Base-by-base conservation (phyloP, 2,329 filamentous ascomycete species). In the Colletotrichum sp. region DNA sequence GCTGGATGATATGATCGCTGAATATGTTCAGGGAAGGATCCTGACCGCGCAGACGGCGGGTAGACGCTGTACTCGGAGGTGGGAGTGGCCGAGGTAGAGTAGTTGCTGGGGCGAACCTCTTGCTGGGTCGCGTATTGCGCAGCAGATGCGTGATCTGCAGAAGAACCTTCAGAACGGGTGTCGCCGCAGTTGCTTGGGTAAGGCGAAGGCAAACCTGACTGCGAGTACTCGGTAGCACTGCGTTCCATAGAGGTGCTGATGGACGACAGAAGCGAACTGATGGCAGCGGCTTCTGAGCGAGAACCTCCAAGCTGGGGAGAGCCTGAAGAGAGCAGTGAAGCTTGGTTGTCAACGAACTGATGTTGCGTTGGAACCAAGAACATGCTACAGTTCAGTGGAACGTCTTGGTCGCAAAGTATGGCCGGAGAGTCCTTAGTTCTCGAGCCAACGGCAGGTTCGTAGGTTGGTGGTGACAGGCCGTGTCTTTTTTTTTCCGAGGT, bases 111-210 rank as follows among this genome's bases (percentile, higher is more conserved):
- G 85, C 95, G 92, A 83, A 93, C 92, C 88, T 98, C 96, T 88
- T 94, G 93, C 84, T 95, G 94, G 83, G 93, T 92, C 81, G 94
- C 90, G 88, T 98, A 98, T 87, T 96, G 94, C 88, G 94, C 95
- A 94, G 95, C 94, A 95, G 96, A 95, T 88, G 94, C 91, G 91
- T 95, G 95, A 94, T 98, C 96, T 97, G 94, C 92, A 88, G 91
- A 88, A 86, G 93, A 92, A 86, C 91, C 93, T 94, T 98, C 95
- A 96, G 95, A 96, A 90, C 93, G 91, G 87, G 91, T 88, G 89
- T 92, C 89, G 88, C 88, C 90, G 87, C 90, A 90, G 86, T 89
- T 90, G 88, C 89, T 90, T 85, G 91, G 90, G 88, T 92, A 93
- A 87, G 92, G 91, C 90, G 92, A 92, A 86, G 90, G 93, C 94